A percentile compares a stretch with the other conserved stretches of the same genome.
Conservation (phyloP, 768 basidiomycete species). For the Rossbeevera mucosa region DNA sequence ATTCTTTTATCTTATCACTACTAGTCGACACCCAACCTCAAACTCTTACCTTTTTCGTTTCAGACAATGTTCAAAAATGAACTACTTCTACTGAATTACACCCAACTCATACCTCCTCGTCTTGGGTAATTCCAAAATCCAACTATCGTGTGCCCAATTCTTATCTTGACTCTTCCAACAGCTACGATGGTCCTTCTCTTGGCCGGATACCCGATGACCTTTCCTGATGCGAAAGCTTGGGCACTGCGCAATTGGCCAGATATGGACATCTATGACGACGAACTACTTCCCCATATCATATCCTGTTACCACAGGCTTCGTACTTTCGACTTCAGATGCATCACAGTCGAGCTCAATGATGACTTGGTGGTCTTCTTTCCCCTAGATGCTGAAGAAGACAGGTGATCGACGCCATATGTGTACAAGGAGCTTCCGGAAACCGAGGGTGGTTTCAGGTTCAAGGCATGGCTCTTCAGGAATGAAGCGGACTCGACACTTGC, state of each 20-base stretch:
- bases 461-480: neutral
- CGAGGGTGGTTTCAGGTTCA: neutral
- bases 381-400: neutral
- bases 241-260: neutral
- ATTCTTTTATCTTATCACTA: too few species aligned
- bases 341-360: neutral
- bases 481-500: neutral
- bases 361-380: neutral
- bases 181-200: too few species aligned
- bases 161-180: too few species aligned
- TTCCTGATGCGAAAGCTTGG: neutral
- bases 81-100: too few species aligned
- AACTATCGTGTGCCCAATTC: too few species aligned
- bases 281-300: neutral
- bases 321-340: neutral
- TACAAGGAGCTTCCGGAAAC: neutral
- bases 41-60: too few species aligned
- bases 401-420: neutral
- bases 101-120: too few species aligned
- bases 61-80: too few species aligned
- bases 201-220: neutral
- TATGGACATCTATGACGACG: neutral
- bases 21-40: too few species aligned
- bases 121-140: too few species aligned
- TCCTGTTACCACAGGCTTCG: neutral